A percentile compares a stretch with the other conserved stretches of the same genome.
Evolutionary conservation across 2,329 filamentous ascomycete species (phyloP).

Genomic region (Corniculantispora saksenae): DNA sequence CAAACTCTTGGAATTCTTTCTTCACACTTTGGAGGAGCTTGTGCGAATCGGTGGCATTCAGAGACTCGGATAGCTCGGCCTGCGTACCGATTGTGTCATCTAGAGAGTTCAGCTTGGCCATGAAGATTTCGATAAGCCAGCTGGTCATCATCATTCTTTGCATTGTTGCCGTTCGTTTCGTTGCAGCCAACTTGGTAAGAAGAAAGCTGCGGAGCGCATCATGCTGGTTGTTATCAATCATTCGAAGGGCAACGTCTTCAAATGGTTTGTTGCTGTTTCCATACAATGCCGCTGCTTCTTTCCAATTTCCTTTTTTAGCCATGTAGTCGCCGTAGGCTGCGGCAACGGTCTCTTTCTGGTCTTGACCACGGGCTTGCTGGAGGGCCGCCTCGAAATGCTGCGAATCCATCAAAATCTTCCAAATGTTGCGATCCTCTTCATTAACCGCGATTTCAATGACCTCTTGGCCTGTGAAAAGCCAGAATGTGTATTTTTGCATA

Average conservation of each 20-base stretch:
- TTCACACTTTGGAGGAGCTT: slow-evolving; percentile 70
- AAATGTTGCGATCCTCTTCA: slow-evolving; percentile 89
- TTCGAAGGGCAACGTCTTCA: slow-evolving; percentile 87
- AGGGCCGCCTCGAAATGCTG: slow-evolving; percentile 88
- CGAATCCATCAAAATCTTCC: slow-evolving; percentile 86
- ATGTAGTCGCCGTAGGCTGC: slow-evolving; percentile 90
- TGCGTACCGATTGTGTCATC: slow-evolving; percentile 93
- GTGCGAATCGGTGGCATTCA: slow-evolving; percentile 69
- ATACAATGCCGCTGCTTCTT: slow-evolving; percentile 86
- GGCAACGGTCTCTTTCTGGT: slow-evolving; percentile 87
- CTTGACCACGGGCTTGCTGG: slow-evolving; percentile 75
- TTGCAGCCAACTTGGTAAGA: slow-evolving; percentile 75
- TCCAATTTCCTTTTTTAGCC: slow-evolving; percentile 75
- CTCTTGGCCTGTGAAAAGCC: slow-evolving; percentile 88
- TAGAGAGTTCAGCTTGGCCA: slow-evolving; percentile 92
- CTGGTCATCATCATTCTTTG: slow-evolving; percentile 93
- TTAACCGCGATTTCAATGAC: slow-evolving; percentile 92
- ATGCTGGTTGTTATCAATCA: slow-evolving; percentile 87
- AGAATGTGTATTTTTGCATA: slow-evolving; percentile 93
- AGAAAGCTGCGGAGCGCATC: slow-evolving; percentile 91
- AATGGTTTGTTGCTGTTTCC: slow-evolving; percentile 96
- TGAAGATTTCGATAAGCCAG: slow-evolving; percentile 94
- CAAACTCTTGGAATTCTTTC: slow-evolving; percentile 85
- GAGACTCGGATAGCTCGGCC: slow-evolving; percentile 73
- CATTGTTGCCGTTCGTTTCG: slow-evolving; percentile 85